Base-by-base conservation (phyloP, 306 rosid species). In the Quercus wislizeni region DNA sequence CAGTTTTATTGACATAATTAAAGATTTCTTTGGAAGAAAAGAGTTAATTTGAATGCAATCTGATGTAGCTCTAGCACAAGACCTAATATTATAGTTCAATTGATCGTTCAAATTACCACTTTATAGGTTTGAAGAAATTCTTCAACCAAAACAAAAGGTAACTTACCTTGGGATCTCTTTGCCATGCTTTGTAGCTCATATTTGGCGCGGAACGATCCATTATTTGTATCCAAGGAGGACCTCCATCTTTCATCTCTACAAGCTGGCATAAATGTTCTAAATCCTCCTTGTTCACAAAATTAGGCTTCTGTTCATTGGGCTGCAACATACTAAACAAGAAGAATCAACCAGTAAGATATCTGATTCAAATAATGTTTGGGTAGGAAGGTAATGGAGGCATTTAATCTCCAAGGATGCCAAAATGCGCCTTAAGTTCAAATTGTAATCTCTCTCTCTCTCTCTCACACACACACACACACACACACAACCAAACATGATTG, bases 161-260 rank as follows among this genome's bases (percentile, higher is more conserved):
- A 74, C 0, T 46, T 84, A 88, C 92, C 86, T 83, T 83, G 58
- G 86, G 89, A n/a, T 88, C 92, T 75, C 92, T 86, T 8, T 76
- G 86, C 90, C 90, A 88, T 30, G 92, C 89, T 64, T 88, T 78
- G 85, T 86, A 88, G 55, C 76, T 30, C 92, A 88, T 79, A 74
- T 65, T 82, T 3, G 90, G 92, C 2, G 92, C 81, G 8, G 85
- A 74, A 59, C 88, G 86, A 71, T 88, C 92, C 92, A 88, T 88
- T 87, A 86, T 86, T 4, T 71, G 88, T 9, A 74, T 82, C 92
- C 92, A 88, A 77, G 90, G 87, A 31, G 80, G 92, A 62, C 92
- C 90, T 51, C 87, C 90, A 84, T 88, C 92, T 86, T 84, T 88
- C 78, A 81, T 83, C 85, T 86, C 92, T 49, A 86, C 88, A 75